A percentile compares a stretch with the other conserved stretches of the same genome.
Conservation (phyloP, 2,329 filamentous ascomycete species). For the Endothia cerciana region DNA sequence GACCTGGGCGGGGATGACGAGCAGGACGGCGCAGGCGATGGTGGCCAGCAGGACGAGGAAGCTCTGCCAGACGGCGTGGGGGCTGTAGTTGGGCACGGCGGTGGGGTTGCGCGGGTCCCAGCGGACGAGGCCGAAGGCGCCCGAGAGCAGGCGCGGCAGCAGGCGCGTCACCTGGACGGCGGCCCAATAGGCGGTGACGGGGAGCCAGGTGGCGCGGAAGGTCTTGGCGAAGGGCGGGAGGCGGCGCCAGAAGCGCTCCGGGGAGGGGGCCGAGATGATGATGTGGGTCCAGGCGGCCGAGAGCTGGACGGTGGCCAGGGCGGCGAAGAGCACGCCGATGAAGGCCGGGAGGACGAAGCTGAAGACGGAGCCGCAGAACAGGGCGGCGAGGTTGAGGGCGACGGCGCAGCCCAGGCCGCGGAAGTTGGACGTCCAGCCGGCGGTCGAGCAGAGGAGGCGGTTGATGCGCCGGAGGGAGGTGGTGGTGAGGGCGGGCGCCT, state of each 20-base stretch:
- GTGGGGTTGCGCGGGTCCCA: constrained; percentile 43
- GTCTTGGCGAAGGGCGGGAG: constrained; percentile 67
- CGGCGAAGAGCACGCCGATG: constrained; percentile 59
- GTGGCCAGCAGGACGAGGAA: constrained; percentile 49
- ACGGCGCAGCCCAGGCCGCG: constrained; percentile 65
- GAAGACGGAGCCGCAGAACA: constrained; percentile 45
- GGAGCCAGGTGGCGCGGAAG: constrained; percentile 70
- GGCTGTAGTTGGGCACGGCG: constrained; percentile 42
- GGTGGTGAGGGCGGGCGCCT: constrained; percentile 48
- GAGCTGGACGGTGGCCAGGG: constrained; percentile 67
- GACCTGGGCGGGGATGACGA: constrained; percentile 76
- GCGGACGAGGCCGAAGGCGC: constrained; percentile 51
- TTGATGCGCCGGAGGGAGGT: constrained; percentile 55
- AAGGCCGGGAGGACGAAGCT: constrained; percentile 45
- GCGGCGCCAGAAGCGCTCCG: constrained; percentile 68
- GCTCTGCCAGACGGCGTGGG: constrained; percentile 50
- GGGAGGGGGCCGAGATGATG: constrained; percentile 73
- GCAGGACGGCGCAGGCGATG: constrained; percentile 58
- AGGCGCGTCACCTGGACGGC: constrained; percentile 54
- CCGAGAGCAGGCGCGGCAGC: constrained; percentile 52
- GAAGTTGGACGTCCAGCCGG: constrained; percentile 69
- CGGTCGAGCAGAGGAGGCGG: constrained; percentile 62
- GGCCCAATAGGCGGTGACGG: constrained; percentile 66
- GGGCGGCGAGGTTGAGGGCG: constrained; percentile 41
- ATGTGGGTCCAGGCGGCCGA: constrained; percentile 83